Evolutionary conservation across 768 basidiomycete species (phyloP).

Genomic region (Coprinopsis sp.): DNA sequence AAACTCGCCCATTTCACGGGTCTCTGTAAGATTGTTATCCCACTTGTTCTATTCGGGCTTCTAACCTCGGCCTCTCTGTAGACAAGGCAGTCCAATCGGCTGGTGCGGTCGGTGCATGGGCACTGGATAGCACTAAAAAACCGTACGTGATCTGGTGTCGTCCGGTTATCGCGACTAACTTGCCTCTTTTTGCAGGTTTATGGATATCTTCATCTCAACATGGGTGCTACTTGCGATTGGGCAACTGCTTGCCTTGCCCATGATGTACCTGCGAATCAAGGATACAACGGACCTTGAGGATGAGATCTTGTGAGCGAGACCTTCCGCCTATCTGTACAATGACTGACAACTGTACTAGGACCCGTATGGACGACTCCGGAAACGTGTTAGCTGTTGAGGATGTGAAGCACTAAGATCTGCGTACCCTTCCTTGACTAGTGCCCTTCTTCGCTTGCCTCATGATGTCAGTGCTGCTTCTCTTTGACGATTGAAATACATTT

Average conservation of each 20-base stretch:
- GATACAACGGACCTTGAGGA: constrained; percentile 52
- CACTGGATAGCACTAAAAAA: constrained; percentile 54
- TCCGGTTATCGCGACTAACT: neutral
- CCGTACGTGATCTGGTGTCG: constrained; percentile 44
- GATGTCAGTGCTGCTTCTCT: too few species aligned
- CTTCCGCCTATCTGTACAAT: neutral
- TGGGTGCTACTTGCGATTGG: constrained; percentile 69
- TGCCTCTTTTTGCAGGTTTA: constrained; percentile 35
- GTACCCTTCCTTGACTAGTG: too few species aligned
- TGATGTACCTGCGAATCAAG: constrained; percentile 68
- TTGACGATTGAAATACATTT: too few species aligned
- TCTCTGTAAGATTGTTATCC: constrained; percentile 54
- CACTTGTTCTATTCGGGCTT: too few species aligned
- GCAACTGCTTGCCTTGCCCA: constrained; percentile 62
- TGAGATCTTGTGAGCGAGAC: constrained; percentile 43
- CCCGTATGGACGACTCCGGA: constrained; percentile 41
- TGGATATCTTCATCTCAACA: constrained; percentile 70
- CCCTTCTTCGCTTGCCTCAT: too few species aligned
- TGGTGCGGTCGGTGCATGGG: constrained; percentile 70
- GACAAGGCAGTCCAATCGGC: constrained; percentile 77
- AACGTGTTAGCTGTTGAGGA: constrained; percentile 19
- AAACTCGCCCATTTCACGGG: constrained; percentile 79
- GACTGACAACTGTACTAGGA: constrained; percentile 19
- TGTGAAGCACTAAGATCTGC: neutral
- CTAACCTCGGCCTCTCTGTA: too few species aligned